A percentile compares a stretch with the other conserved stretches of the same genome.
These are phyloP conservation scores for Taphrina betulina DNA, from an alignment of 1,139 yeast species.

Conservation along the genomic window DNA sequence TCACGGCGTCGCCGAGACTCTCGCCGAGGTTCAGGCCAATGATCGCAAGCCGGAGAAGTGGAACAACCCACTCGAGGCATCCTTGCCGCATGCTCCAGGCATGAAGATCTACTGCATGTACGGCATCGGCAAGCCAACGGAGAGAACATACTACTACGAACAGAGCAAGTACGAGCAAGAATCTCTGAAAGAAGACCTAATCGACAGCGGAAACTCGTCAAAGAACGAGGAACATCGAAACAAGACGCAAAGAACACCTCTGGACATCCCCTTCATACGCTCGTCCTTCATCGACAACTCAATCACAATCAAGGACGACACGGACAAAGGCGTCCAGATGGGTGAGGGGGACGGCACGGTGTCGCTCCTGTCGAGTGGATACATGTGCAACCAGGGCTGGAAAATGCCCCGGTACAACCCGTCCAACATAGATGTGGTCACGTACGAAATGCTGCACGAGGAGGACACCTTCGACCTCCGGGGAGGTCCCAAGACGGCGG, in stretches of 20 bases:
- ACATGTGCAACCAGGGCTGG: constrained; percentile 37
- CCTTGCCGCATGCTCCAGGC: constrained; percentile 90
- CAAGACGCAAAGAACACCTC: constrained; percentile 26
- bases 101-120: constrained; percentile 86
- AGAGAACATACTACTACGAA: constrained; percentile 80
- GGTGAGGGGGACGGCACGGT: constrained; percentile 98
- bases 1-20: constrained; percentile 66
- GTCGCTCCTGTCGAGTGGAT: constrained; percentile 73
- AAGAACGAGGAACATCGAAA: constrained; percentile 14
- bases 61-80: constrained; percentile 89
- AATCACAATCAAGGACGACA: constrained; percentile 19
- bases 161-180: constrained; percentile 49
- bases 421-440: constrained; percentile 64
- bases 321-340: constrained; percentile 56
- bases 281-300: constrained; percentile 30
- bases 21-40: constrained; percentile 60
- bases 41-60: constrained; percentile 73
- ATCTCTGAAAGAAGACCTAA: constrained; percentile 49
- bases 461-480: constrained; percentile 92
- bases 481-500: constrained; percentile 97
- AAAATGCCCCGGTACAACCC: constrained; percentile 66
- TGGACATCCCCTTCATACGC: constrained; percentile 27
- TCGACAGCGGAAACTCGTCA: constrained; percentile 38
- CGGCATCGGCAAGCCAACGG: constrained; percentile 95
- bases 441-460: constrained; percentile 88